Base-by-base conservation (phyloP, 2,329 filamentous ascomycete species). In the Venturia carpophila region DNA sequence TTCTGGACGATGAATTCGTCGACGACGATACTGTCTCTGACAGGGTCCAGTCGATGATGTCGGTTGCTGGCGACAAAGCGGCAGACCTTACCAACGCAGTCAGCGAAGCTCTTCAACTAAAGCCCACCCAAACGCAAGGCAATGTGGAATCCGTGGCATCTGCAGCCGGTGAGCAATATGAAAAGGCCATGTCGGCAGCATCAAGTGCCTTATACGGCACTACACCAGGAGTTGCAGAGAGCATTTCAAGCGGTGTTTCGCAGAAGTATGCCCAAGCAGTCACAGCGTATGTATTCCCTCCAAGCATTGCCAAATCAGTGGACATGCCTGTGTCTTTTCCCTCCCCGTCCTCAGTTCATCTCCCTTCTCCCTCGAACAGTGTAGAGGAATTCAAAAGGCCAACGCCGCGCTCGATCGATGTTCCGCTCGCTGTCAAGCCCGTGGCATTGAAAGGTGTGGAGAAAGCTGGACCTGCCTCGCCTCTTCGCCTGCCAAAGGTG, bases 191-290 rank as follows among this genome's bases (percentile, higher is more conserved):
- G 41, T 60, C 60, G n/a, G 66, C 66, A 1, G 66, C 66, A 6
- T 66, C 58, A 15, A 58, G 56, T 47, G 66, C 49, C 15, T 45
- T 67, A 5, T 67, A 67, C 34, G 66, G 64, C 9, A 62, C 66
- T 27, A 43, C 39, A 19, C 64, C 64, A 45, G 52, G 37, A 24
- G 37, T 47, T 19, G 49, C 27, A n/a, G 62, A 55, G 37, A 64
- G 62, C 21, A 5, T 64, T 5, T 64, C 62, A 11, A 64, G 62
- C 37, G 34, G 37, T n/a, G 82, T 81, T 19, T 79, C 81, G 27
- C 80, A 83, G 60, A 80, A 79, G 66, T 87, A 85, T 71, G 75
- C 76, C 37, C 77, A 82, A 67, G 84, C 84, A 64, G 82, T 87
- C 65, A 79, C 81, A 66, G 83, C 84, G 76, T 82, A 77, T 77